Percentiles rank a stretch among this genome's conserved stretches.
Evolutionary conservation across 768 basidiomycete species (phyloP).

Genomic region (Russula foetens): DNA sequence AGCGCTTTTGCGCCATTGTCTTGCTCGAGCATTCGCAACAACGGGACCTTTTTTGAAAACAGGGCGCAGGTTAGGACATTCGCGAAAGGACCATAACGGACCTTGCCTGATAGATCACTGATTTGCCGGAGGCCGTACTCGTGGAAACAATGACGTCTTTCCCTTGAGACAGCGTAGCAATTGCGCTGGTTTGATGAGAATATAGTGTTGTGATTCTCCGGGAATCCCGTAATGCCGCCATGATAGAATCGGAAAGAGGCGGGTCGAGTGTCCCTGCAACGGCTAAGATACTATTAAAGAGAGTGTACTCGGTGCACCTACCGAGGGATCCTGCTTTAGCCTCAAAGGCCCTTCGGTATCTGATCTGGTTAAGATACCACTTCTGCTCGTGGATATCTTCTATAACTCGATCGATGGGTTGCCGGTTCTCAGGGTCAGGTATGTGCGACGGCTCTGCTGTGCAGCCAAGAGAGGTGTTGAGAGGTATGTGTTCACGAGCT

Average conservation of each 20-base stretch:
- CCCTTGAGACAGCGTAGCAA: slow-evolving; percentile 48
- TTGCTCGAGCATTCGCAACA: slow-evolving; percentile 56
- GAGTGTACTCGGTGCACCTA: slow-evolving; percentile 22
- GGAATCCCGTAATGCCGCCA: slow-evolving; percentile 45
- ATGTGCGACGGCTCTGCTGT: slow-evolving; percentile 8
- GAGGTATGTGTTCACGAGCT: slow-evolving; percentile 61
- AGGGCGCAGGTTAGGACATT: neutral
- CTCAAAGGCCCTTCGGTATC: slow-evolving; percentile 43
- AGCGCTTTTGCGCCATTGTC: slow-evolving; percentile 59
- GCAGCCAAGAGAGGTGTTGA: slow-evolving; percentile 38
- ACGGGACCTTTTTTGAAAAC: slow-evolving; percentile 46
- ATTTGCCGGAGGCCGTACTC: slow-evolving; percentile 85
- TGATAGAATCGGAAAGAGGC: slow-evolving; percentile 50
- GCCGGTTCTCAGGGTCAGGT: slow-evolving; percentile 43
- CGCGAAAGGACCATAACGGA: neutral
- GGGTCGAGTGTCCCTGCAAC: slow-evolving; percentile 40
- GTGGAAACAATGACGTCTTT: slow-evolving; percentile 83
- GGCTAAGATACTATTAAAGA: neutral
- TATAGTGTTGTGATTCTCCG: slow-evolving; percentile 62
- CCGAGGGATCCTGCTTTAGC: slow-evolving; percentile 48
- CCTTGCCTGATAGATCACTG: slow-evolving; percentile 73
- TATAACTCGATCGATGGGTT: slow-evolving; percentile 50
- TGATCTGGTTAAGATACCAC: slow-evolving; percentile 70
- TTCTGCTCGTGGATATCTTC: slow-evolving; percentile 45
- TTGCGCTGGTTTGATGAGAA: slow-evolving; percentile 61